Evolutionary conservation across 495 filamentous ascomycete species (phyloP), one percentile per base, ranked within the genome.

Genomic region (Penicillium pulvis): DNA sequence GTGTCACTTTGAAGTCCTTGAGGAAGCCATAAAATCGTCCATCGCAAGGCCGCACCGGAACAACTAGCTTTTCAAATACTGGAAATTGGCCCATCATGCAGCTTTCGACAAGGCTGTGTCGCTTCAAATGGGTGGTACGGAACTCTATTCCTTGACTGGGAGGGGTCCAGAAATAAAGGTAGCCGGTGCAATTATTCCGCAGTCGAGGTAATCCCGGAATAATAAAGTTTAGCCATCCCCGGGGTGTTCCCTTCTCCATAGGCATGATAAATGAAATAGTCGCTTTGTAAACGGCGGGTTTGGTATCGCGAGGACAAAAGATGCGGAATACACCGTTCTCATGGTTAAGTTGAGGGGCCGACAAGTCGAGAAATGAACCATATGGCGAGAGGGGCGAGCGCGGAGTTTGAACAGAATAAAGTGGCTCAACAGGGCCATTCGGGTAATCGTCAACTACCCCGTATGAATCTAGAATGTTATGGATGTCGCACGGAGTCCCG

Each of bases 11-110:
- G 33, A 74, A 73, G 42, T 74, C 66, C 20, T 66, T 69, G 20
- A 77, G 16, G 14, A 69, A 61, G 0, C 72, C 71, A 55, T 70
- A 75, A 54, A 60, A 71, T 12, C 51, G 53, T 28, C 44, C 56
- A 28, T 68, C 59, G 28, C 71, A 75, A 12, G 62, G 54, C 10
- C 73, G 73, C 8, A 77, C 47, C 1, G 70, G 58, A 20, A 74
- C 45, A 20, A 70, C 59, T 42, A 78, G 62, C 12, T 68, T 63
- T 7, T 58, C 58, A 1, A 57, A 47, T 12, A 63, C 53, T 0
- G 24, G n/a, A 28, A 79, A 73, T 24, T 75, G 71, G 9, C 66
- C 73, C 51, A 71, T 64, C 48, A 77, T 61, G 42, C 69, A 76
- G 50, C 63, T 55, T n/a, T 75, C 67, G n/a, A 70, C 44, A 6